phyloP scores from a whole-genome alignment of 2,329 filamentous ascomycete species.

The Diplocarpon rosae region DNA sequence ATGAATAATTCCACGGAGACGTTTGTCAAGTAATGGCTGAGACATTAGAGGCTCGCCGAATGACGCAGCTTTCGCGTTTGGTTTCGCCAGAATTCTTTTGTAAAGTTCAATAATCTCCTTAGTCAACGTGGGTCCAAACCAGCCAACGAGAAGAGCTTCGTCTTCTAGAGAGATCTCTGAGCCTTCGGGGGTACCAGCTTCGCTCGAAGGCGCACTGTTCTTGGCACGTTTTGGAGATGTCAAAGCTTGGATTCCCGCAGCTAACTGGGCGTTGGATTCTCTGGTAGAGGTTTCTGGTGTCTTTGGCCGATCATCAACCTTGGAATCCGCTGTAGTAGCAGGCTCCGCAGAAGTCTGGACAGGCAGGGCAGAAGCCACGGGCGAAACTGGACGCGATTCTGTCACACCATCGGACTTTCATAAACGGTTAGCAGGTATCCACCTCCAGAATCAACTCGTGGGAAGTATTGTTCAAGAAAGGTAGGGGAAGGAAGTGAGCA shows the following conservation, averaged over 20 bases:
- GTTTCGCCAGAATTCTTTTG: constrained; percentile 39
- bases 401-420: not conserved
- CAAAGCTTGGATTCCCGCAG: not conserved
- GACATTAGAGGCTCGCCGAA: constrained; percentile 40
- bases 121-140: constrained; percentile 41
- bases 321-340: not conserved
- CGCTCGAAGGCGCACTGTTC: not conserved
- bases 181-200: not conserved
- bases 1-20: constrained; percentile 51
- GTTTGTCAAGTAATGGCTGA: constrained; percentile 45
- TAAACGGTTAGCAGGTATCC: too few relatives aligned
- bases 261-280: not conserved
- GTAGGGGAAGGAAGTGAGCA: too few relatives aligned
- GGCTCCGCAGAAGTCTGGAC: too few relatives aligned
- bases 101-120: constrained; percentile 44
- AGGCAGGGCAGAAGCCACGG: not conserved
- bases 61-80: constrained; percentile 42
- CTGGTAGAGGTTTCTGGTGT: not conserved
- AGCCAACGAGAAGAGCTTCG: constrained; percentile 30
- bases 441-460: too few relatives aligned
- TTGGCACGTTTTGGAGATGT: not conserved
- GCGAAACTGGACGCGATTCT: not conserved
- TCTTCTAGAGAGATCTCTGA: constrained; percentile 35
- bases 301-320: not conserved
- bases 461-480: too few relatives aligned